A percentile compares a stretch with the other conserved stretches of the same genome.
Evolutionary conservation across 805 yeast species (phyloP).

Genomic region (Yamadazyma laniorum): DNA sequence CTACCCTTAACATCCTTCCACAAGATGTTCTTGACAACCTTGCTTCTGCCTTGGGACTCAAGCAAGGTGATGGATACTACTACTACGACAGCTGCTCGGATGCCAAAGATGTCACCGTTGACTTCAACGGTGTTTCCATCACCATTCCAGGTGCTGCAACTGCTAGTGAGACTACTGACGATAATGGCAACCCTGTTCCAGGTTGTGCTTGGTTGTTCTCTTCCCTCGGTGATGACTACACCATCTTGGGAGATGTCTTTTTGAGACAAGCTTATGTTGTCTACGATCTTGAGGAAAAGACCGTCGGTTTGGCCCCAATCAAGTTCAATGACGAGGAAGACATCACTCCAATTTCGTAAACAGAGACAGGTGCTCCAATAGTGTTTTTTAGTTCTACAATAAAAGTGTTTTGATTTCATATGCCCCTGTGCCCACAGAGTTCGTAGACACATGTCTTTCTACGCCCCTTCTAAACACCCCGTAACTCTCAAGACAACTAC

Average conservation of each 20-base stretch:
- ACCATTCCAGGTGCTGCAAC: conserved; percentile 7
- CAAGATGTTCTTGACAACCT: conserved; percentile 25
- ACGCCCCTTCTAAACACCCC: too few relatives aligned
- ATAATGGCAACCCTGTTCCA: conserved; percentile 2
- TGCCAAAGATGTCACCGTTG: conserved; percentile 6
- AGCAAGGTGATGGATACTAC: conserved; percentile 5
- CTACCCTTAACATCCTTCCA: conserved; percentile 42
- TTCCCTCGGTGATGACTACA: neutral
- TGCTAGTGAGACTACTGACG: neutral
- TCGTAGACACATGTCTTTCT: too few relatives aligned
- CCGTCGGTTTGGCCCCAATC: conserved; percentile 50
- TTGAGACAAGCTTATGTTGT: conserved; percentile 63
- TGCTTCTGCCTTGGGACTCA: conserved; percentile 41
- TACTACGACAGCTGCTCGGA: conserved; percentile 1
- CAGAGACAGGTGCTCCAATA: neutral
- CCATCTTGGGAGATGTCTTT: conserved; percentile 59
- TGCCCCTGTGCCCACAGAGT: too few relatives aligned
- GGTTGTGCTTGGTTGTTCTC: neutral
- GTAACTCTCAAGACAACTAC: too few relatives aligned
- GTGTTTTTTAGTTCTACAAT: neutral
- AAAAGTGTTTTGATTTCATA: too few relatives aligned
- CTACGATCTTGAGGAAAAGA: conserved; percentile 56
- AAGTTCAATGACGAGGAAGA: conserved; percentile 27
- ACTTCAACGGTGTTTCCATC: conserved; percentile 13
- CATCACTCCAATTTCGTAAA: conserved; percentile 21